phyloP scores from a whole-genome alignment of 768 basidiomycete species.

The Phlegmacium glaucopus region DNA sequence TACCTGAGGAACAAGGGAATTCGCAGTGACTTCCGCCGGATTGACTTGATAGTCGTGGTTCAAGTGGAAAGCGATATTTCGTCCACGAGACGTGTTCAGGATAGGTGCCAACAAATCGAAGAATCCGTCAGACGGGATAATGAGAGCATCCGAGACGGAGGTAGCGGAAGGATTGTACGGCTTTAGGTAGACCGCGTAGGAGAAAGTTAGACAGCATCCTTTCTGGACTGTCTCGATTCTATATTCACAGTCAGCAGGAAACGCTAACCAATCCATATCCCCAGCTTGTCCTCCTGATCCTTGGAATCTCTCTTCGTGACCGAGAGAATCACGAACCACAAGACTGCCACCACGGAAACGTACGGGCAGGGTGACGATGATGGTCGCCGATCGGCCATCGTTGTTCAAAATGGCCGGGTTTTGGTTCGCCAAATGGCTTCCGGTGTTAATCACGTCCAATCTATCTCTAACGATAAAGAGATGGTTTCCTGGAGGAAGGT shows the following conservation, averaged over 20 bases:
- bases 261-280: slow-evolving; percentile 77
- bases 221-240: slow-evolving; percentile 69
- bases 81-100: slow-evolving; percentile 67
- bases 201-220: slow-evolving; percentile 66
- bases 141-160: slow-evolving; percentile 56
- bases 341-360: slow-evolving; percentile 69
- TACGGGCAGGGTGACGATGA: slow-evolving; percentile 71
- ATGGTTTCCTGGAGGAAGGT: slow-evolving; percentile 64
- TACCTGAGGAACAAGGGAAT: slow-evolving; percentile 68
- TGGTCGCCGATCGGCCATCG: slow-evolving; percentile 71
- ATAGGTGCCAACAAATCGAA: slow-evolving; percentile 70
- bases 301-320: slow-evolving; percentile 57
- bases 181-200: slow-evolving; percentile 70
- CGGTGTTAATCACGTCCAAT: slow-evolving; percentile 63
- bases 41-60: slow-evolving; percentile 66
- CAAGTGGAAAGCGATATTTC: slow-evolving; percentile 70
- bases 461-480: slow-evolving; percentile 66
- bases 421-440: slow-evolving; percentile 56
- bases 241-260: slow-evolving; percentile 70
- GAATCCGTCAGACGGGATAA: slow-evolving; percentile 71
- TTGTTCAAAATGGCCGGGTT: slow-evolving; percentile 44
- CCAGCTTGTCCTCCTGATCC: slow-evolving; percentile 59
- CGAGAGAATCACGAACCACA: slow-evolving; percentile 52
- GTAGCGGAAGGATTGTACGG: slow-evolving; percentile 52
- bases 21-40: slow-evolving; percentile 67